Conservation (phyloP, 2,329 filamentous ascomycete genomes). For the Thielaviopsis musarum region DNA sequence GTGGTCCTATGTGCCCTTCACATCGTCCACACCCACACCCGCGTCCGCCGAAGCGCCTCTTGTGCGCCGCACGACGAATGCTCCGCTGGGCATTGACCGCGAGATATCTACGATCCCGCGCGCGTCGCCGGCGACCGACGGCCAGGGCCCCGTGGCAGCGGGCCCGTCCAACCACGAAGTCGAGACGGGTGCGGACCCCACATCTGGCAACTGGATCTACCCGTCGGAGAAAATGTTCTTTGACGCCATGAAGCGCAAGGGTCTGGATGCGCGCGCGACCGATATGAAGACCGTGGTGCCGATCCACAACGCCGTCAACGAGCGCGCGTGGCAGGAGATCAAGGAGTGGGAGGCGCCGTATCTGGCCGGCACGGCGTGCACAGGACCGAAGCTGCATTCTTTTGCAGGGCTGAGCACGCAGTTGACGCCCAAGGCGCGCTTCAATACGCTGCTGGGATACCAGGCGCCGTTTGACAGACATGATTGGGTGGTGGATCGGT, state of each 20-base stretch:
- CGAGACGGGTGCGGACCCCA: constrained; percentile 54
- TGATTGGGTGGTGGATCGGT: constrained; percentile 92
- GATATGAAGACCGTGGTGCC: constrained; percentile 90
- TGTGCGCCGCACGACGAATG: not conserved
- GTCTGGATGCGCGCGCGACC: constrained; percentile 47
- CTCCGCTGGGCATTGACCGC: constrained; percentile 44
- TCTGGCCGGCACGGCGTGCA: constrained; percentile 32
- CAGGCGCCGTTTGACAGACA: constrained; percentile 85
- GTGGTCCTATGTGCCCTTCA: constrained; percentile 26
- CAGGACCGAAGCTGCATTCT: constrained; percentile 65
- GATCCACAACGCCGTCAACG: constrained; percentile 97
- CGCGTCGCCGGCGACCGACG: constrained; percentile 21
- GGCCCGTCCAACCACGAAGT: constrained; percentile 55
- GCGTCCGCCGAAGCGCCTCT: constrained; percentile 11
- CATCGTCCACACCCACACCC: constrained; percentile 16
- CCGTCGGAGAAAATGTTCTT: constrained; percentile 97
- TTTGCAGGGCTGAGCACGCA: constrained; percentile 57
- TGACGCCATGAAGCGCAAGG: constrained; percentile 87
- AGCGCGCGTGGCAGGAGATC: constrained; percentile 88
- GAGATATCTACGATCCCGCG: constrained; percentile 69
- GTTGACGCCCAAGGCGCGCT: constrained; percentile 66
- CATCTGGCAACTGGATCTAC: constrained; percentile 87
- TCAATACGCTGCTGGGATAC: constrained; percentile 79
- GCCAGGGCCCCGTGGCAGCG: constrained; percentile 20
- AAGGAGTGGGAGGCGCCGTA: constrained; percentile 69